Conservation (phyloP, 2,329 filamentous ascomycete genomes). For the Knoxdaviesia capensis region DNA sequence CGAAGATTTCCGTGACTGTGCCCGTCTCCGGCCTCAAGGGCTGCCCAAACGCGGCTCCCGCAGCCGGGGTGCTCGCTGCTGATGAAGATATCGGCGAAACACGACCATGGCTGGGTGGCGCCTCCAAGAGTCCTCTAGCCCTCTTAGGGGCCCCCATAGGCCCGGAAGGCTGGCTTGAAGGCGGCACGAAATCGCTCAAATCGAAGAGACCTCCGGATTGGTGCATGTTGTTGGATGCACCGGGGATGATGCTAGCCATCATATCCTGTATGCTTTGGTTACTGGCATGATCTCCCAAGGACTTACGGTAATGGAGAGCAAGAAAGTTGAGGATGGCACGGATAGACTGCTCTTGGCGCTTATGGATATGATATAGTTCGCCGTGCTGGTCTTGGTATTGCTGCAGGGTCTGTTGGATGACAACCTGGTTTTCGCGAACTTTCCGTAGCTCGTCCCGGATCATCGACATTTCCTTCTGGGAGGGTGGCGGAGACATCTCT, state of each 20-base stretch:
- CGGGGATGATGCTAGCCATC: conserved; percentile 55
- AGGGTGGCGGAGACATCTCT: too few relatives aligned
- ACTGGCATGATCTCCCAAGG: conserved; percentile 63
- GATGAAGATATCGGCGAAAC: conserved; percentile 6
- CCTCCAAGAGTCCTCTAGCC: conserved; percentile 29
- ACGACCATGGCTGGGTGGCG: conserved; percentile 16
- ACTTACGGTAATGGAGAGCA: conserved; percentile 89
- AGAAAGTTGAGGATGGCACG: conserved; percentile 97
- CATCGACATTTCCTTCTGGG: conserved; percentile 52
- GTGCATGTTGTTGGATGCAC: conserved; percentile 19
- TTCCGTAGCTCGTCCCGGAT: conserved; percentile 65
- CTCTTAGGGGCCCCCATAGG: conserved; percentile 26
- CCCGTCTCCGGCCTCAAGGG: conserved; percentile 21
- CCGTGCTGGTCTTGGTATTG: conserved; percentile 5
- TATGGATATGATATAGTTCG: conserved; percentile 15
- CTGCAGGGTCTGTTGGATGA: conserved; percentile 62
- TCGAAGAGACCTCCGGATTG: conserved; percentile 36
- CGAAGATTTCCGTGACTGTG: conserved; percentile 40
- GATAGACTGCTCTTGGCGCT: conserved; percentile 95
- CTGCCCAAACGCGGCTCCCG: too few relatives aligned
- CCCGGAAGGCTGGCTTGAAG: conserved; percentile 18
- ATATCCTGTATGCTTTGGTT: conserved; percentile 67
- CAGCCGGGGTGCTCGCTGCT: too few relatives aligned
- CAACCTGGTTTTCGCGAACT: conserved; percentile 67
- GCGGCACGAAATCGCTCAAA: conserved; percentile 35